Percentiles rank a stretch among this genome's conserved stretches.
Evolutionary conservation across 768 basidiomycete species (phyloP).

Genomic region (Stropharia rugosoannulata): DNA sequence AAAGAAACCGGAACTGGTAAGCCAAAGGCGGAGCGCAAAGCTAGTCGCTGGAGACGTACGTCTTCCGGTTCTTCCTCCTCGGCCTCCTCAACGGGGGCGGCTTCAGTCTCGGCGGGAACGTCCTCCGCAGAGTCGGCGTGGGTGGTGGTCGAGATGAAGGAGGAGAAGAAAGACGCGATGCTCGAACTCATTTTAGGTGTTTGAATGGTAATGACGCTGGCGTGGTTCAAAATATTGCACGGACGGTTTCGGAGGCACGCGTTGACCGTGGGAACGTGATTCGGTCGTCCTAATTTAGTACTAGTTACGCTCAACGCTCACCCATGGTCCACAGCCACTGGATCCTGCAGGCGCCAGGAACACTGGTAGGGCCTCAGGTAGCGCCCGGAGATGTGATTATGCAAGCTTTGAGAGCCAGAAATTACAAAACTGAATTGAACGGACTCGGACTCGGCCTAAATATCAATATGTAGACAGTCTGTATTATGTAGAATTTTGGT

Average conservation of each 20-base stretch:
- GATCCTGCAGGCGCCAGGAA: too few relatives aligned
- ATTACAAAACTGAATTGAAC: too few relatives aligned
- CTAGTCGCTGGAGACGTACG: constrained; percentile 43
- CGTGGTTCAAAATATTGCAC: constrained; percentile 1
- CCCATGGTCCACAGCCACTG: too few relatives aligned
- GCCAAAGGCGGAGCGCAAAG: neutral
- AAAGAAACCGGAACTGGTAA: neutral
- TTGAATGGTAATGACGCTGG: neutral
- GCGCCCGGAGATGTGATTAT: too few relatives aligned
- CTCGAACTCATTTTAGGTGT: constrained; percentile 34
- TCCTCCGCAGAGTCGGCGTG: constrained; percentile 45
- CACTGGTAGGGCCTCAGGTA: too few relatives aligned
- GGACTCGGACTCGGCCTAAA: too few relatives aligned
- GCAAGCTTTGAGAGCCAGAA: too few relatives aligned
- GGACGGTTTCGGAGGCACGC: constrained; percentile 6
- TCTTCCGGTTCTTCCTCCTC: constrained; percentile 77
- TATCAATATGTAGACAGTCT: too few relatives aligned
- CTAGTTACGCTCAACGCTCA: too few relatives aligned
- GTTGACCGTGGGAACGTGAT: neutral
- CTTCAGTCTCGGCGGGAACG: constrained; percentile 55
- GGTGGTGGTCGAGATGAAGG: constrained; percentile 41
- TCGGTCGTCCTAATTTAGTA: too few relatives aligned
- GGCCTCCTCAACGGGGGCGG: constrained; percentile 43
- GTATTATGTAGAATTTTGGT: too few relatives aligned
- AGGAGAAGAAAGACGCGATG: constrained; percentile 45